Evolutionary conservation across 2,329 filamentous ascomycete genomes (phyloP), one percentile per base, ranked within the genome.

Genomic region (Tolypocladium ovalisporum): DNA sequence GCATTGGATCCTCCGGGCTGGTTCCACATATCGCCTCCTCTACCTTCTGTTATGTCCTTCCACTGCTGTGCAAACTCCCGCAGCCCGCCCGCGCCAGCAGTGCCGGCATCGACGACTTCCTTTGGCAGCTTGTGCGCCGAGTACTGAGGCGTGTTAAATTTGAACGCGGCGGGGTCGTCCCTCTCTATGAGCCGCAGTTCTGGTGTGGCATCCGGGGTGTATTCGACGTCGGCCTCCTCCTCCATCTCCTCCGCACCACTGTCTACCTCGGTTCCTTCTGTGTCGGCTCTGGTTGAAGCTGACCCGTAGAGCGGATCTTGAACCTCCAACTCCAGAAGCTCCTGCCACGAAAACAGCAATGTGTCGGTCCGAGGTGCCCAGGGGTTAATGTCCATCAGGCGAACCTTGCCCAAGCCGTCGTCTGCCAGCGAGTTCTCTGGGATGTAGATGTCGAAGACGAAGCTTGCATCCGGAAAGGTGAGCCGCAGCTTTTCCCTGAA

Each of bases 61-160:
- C 89, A 93, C 67, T 86, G 82, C 62, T 80, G 79, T 60, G 88
- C 84, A 73, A 94, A 92, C 72, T 96, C 91, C 60, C 86, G 80
- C 75, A 97, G 80, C 0, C 87, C 88, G 3, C 88, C 89, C 57
- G 89, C 84, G 4, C 88, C 88, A 1, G 80, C 80, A 62, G 81
- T 66, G 62, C 83, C 82, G 24, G 85, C 85, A 63, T 87, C 84
- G 3, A 97, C 92, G 2, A 97, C 90, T 64, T 99, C 94, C 70
- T 87, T 91, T 0, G 94, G 94, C 64, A 99, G 75, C 73, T 97
- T 99, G 69, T 97, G 93, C 3, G 94, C 93, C 60, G 91, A 96
- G 71, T 96, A 97, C 66, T 93, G 89, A 1, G 90, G 83, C 5
- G 89, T 88, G 62, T 83, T 85, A 68, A 97, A 95, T 64, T 88